Evolutionary conservation across 1,139 yeast genomes (phyloP).

Genomic region (Geotrichum macrosporum): DNA sequence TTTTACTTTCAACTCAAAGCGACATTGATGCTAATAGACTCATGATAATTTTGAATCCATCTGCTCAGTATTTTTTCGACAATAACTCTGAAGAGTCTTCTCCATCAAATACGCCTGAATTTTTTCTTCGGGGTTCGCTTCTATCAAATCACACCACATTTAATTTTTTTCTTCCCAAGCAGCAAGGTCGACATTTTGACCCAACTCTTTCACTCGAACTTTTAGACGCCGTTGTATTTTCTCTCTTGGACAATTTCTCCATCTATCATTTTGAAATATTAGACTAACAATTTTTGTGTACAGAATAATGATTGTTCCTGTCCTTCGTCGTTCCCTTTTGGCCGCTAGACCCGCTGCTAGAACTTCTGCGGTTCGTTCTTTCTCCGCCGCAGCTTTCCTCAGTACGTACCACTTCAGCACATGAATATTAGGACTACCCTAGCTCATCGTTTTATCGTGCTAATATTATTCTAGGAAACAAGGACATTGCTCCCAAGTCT

Average conservation of each 20-base stretch:
- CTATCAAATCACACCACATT: conserved; percentile 10
- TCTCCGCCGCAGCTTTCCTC: conserved; percentile 21
- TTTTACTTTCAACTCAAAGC: too few relatives aligned
- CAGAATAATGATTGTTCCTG: conserved; percentile 24
- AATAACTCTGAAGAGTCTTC: too few relatives aligned
- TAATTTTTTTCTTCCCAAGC: background rate
- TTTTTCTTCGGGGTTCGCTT: background rate
- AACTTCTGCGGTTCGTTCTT: conserved; percentile 25
- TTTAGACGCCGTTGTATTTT: background rate
- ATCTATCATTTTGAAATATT: background rate
- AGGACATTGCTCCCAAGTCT: conserved; percentile 44
- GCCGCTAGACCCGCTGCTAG: conserved; percentile 23
- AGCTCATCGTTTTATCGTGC: background rate
- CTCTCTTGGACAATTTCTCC: background rate
- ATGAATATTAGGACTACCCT: too few relatives aligned
- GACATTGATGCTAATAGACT: too few relatives aligned
- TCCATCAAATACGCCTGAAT: too few relatives aligned
- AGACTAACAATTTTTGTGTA: background rate
- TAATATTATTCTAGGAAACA: conserved; percentile 22
- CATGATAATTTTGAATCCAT: too few relatives aligned
- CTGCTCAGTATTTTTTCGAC: too few relatives aligned
- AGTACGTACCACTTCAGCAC: conserved; percentile 3
- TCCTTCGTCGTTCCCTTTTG: conserved; percentile 25
- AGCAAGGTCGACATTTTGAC: too few relatives aligned
- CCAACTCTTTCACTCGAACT: background rate